These are phyloP conservation scores for Alternaria arbusti DNA, from an alignment of 2,329 filamentous ascomycete species.

Conservation along the genomic window DNA sequence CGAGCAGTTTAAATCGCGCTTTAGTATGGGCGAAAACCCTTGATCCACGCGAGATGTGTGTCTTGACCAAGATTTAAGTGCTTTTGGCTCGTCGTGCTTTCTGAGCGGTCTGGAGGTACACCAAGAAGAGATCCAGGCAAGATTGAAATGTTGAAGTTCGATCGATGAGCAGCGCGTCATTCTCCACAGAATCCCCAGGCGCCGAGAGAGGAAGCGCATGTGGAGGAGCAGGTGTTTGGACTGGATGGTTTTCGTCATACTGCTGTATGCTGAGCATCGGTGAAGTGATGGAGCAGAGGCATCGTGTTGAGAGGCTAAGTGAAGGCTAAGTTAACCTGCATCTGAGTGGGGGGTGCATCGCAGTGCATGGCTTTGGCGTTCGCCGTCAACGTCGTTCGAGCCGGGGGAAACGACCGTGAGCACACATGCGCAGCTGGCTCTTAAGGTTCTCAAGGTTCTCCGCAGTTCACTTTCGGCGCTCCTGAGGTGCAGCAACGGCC, in stretches of 20 bases:
- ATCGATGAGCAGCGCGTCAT: slow-evolving; percentile 1
- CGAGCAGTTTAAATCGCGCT: not conserved
- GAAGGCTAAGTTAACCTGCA: slow-evolving; percentile 26
- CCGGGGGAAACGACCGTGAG: not conserved
- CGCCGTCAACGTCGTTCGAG: not conserved
- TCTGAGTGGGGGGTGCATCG: not conserved
- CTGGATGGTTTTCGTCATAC: slow-evolving; percentile 19
- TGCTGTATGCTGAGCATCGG: slow-evolving; percentile 6
- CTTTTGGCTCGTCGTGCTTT: not conserved
- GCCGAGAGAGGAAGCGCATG: slow-evolving; percentile 3
- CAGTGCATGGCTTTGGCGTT: not conserved
- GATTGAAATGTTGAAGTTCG: not conserved
- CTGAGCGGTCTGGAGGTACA: not conserved
- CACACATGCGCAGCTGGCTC: not conserved
- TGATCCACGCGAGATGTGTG: not conserved
- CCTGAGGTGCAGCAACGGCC: not conserved
- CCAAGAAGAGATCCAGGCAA: not conserved
- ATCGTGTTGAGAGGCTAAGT: slow-evolving; percentile 38
- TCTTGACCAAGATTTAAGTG: not conserved
- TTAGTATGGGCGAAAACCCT: not conserved
- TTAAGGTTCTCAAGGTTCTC: not conserved
- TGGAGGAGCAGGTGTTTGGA: slow-evolving; percentile 21
- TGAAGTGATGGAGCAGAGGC: slow-evolving; percentile 2
- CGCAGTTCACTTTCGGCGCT: not conserved
- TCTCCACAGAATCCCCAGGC: slow-evolving; percentile 19